Base-by-base conservation (phyloP, 2,329 filamentous ascomycete species). In the Xylariales sp. region DNA sequence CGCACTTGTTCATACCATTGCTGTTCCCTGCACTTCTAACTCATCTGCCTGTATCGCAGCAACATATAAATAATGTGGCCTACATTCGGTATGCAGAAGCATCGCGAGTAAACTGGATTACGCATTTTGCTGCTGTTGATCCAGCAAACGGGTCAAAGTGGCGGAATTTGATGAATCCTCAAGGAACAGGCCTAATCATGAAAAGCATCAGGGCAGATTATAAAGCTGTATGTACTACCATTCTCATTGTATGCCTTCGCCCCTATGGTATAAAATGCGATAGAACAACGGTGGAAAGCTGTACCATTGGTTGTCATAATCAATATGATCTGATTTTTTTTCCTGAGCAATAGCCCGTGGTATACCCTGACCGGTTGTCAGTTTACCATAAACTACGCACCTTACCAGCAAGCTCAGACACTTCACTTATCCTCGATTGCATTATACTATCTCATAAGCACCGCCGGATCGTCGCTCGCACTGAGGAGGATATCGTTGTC, bases 31-130 rank as follows among this genome's bases (percentile, higher is more conserved):
- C n/a, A n/a, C n/a, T n/a, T n/a, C n/a, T n/a, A n/a, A n/a, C n/a
- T n/a, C n/a, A n/a, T n/a, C n/a, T n/a, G n/a, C n/a, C n/a, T n/a
- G n/a, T n/a, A n/a, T n/a, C n/a, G n/a, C n/a, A 66, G 80, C 78
- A 81, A 33, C 88, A 95, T 60, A 84, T 95, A 33, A 95, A 95
- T 59, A 95, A 95, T 51, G 81, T 90, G 45, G 78, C 77, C 47
- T 95, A 95, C 60, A 81, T 85, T 50, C 77, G 85, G 44, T 95
- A 87, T 59, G 88, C 88, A 24, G 90, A 96, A 59, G 83, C 83
- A 5, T 82, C 81, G 4, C 76, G 90, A 24, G 76, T 91, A 21
- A 87, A 89, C 52, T 95, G 86, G 83, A 73, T 81, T 18, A 70
- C 72, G 40, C 83, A 88, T 53, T 83, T 87, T 49, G 84, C 79